Evolutionary conservation across 2,329 filamentous ascomycete genomes (phyloP).

Genomic region (Microcyclosporella mali): DNA sequence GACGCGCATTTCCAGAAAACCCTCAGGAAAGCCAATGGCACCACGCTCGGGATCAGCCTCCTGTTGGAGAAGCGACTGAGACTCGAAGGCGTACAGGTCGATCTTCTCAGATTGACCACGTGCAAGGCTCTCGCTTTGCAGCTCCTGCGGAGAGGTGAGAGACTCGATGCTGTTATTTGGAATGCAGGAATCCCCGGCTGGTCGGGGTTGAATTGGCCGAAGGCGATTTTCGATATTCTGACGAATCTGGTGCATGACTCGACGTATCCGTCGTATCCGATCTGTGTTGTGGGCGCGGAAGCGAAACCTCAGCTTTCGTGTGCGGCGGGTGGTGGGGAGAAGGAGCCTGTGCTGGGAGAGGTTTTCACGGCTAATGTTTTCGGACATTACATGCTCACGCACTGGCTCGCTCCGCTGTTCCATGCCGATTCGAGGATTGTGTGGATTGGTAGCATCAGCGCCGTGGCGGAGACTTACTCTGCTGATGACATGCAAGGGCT

Average conservation of each 20-base stretch:
- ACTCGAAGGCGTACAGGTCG: conserved; percentile 52
- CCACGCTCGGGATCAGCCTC: conserved; percentile 35
- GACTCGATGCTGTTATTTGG: conserved; percentile 71
- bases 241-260: conserved; percentile 61
- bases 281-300: conserved; percentile 51
- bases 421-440: conserved; percentile 58
- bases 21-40: conserved; percentile 31
- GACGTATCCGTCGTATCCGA: conserved; percentile 75
- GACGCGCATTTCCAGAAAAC: conserved; percentile 50
- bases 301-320: conserved; percentile 48
- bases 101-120: conserved; percentile 51
- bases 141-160: conserved; percentile 54
- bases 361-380: conserved; percentile 92
- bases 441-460: conserved; percentile 82
- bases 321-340: no score
- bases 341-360: conserved; percentile 62
- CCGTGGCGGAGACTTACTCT: conserved; percentile 52
- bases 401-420: conserved; percentile 72
- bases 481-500: conserved; percentile 72
- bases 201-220: conserved; percentile 66
- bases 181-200: conserved; percentile 89
- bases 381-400: conserved; percentile 84
- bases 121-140: conserved; percentile 49
- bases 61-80: conserved; percentile 41
- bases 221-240: conserved; percentile 51